phyloP scores from a whole-genome alignment of 768 basidiomycete genomes.

The Rhizopogon roseolus region DNA sequence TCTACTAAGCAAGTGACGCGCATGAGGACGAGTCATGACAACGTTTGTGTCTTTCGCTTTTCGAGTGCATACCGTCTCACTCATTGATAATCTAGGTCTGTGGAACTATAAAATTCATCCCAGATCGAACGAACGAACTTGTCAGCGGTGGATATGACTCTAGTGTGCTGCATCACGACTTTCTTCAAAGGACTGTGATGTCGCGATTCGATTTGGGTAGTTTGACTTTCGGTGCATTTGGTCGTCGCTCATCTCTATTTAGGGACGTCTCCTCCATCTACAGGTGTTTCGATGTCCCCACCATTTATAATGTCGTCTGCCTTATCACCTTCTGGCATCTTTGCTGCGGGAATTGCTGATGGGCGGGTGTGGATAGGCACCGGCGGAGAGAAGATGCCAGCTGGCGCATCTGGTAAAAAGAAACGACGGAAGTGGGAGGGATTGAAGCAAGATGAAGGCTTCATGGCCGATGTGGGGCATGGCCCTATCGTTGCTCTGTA shows the following conservation, averaged over 20 bases:
- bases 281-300: slow-evolving; percentile 59
- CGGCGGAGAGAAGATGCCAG: slow-evolving; percentile 52
- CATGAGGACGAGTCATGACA: slow-evolving; percentile 62
- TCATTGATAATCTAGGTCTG: slow-evolving; percentile 52
- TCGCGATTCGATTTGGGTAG: slow-evolving; percentile 59
- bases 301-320: slow-evolving; percentile 68
- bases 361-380: slow-evolving; percentile 67
- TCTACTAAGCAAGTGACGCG: slow-evolving; percentile 38
- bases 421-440: slow-evolving; percentile 74
- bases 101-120: slow-evolving; percentile 65
- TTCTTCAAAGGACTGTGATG: slow-evolving; percentile 46
- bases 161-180: slow-evolving; percentile 64
- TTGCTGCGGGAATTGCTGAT: slow-evolving; percentile 74
- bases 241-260: slow-evolving; percentile 1
- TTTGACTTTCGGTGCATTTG: slow-evolving; percentile 5
- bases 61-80: neutral
- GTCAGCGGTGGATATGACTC: slow-evolving; percentile 79
- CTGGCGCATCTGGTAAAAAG: slow-evolving; percentile 31
- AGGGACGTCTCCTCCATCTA: slow-evolving; percentile 36
- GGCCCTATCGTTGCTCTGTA: slow-evolving; percentile 75
- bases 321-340: slow-evolving; percentile 50
- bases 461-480: slow-evolving; percentile 51
- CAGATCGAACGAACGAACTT: slow-evolving; percentile 63
- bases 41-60: slow-evolving; percentile 33
- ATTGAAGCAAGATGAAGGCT: slow-evolving; percentile 41